Base-by-base conservation (phyloP, 2,329 filamentous ascomycete species). In the Cercospora sp. region DNA sequence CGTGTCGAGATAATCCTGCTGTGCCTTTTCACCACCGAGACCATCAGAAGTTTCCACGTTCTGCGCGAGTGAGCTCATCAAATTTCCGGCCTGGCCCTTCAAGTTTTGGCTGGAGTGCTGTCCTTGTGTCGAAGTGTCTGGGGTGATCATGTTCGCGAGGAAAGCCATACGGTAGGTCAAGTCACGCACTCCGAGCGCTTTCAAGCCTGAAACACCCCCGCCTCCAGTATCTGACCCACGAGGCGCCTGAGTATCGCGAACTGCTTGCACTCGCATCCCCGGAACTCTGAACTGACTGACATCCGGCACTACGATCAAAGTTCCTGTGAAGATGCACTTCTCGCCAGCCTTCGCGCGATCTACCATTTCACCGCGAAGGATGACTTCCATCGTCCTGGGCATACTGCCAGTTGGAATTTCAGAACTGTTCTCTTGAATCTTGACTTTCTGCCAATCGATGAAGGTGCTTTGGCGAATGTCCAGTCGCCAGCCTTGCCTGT, bases 341-440 rank as follows among this genome's bases (percentile, higher is more conserved):
- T 99, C 95, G 71, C 95, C 95, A 60, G 95, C 95, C 83, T 98
- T 98, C 63, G 94, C 94, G 62, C 95, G 89, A 76, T 99, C 95
- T 28, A 99, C 95, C 83, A 99, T 97, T 79, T 99, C 95, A 76
- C 95, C 95, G 69, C 95, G 90, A 37, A 99, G 82, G 73, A 99
- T 97, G 51, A 99, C 91, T 76, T 99, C 95, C 88, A 99, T 95
- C 2, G 95, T 99, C 68, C 95, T 88, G 26, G 95, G 95, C 95
- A 99, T 99, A 82, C 94, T 97, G 65, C 95, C 95, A 0, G 95
- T 99, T 0, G 95, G 95, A 43, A 99, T 99, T 79, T 99, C 95
- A 3, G 94, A 94, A 73, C 93, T 97, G 82, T 98, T 99, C 81
- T 99, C 95, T 81, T 99, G 95, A 70, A 98, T 93, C 71, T 96